Percentiles rank a stretch among this genome's conserved stretches.
phyloP scores from a whole-genome alignment of 495 filamentous ascomycete genomes.

The Neurospora sp. region DNA sequence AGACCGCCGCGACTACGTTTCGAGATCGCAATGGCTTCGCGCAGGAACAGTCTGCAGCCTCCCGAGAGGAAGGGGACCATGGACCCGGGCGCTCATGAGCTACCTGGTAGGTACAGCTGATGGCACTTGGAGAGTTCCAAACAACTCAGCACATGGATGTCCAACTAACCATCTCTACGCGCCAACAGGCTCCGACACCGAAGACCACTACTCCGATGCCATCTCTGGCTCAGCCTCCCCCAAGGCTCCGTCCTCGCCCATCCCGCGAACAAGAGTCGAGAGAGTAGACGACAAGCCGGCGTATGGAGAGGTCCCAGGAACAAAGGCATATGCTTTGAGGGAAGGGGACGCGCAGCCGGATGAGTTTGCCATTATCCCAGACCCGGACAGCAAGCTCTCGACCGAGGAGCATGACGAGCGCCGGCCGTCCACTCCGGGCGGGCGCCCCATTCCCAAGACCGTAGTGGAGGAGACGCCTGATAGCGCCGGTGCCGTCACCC shows the following conservation, averaged over 20 bases:
- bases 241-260: conserved; percentile 44
- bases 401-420: conserved; percentile 10
- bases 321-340: conserved; percentile 61
- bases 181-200: conserved; percentile 56
- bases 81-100: conserved; percentile 76
- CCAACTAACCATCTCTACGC: conserved; percentile 6
- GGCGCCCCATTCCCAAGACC: conserved; percentile 37
- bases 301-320: conserved; percentile 83
- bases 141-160: neutral
- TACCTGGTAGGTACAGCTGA: conserved; percentile 43
- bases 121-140: neutral
- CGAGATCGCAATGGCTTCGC: conserved; percentile 13
- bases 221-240: conserved; percentile 53
- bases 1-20: neutral
- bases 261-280: conserved; percentile 78
- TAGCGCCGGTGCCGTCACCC: conserved; percentile 29
- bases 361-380: conserved; percentile 44
- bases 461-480: conserved; percentile 39
- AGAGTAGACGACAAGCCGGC: conserved; percentile 57
- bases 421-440: conserved; percentile 29
- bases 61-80: conserved; percentile 55
- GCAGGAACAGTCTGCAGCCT: conserved; percentile 47
- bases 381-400: conserved; percentile 25
- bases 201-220: conserved; percentile 89
- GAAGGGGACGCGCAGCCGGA: conserved; percentile 81